phyloP scores from a whole-genome alignment of 139 green algal species.

The Haematococcus sp. region DNA sequence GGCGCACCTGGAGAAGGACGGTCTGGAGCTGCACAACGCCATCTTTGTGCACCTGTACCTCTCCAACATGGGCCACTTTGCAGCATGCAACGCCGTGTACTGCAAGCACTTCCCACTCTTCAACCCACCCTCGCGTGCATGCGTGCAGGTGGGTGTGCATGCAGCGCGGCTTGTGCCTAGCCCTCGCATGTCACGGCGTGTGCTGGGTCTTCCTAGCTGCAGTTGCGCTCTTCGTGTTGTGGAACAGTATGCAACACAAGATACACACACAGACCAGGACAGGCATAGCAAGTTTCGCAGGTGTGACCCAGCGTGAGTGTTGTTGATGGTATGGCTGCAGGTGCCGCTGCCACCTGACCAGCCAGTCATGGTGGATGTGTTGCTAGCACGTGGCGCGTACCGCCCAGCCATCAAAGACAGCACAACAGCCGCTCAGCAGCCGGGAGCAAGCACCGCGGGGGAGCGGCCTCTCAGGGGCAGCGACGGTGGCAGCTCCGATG shows the following conservation, averaged over 20 bases:
- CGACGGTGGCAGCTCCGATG: background rate
- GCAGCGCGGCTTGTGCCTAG: too few species aligned
- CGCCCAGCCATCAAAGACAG: background rate
- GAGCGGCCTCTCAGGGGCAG: background rate
- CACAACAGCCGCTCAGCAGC: background rate
- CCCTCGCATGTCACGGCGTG: background rate
- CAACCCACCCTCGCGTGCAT: constrained; percentile 79
- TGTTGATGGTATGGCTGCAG: constrained; percentile 27
- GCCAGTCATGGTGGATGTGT: constrained; percentile 50
- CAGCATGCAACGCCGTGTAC: constrained; percentile 82
- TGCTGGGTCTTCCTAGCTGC: background rate
- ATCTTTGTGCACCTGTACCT: constrained; percentile 90
- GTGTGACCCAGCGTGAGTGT: too few species aligned
- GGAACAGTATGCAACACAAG: background rate
- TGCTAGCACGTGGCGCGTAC: constrained; percentile 30
- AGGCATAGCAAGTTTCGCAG: too few species aligned
- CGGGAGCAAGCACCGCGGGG: too few species aligned
- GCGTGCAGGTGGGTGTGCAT: constrained; percentile 61
- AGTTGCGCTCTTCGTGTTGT: background rate
- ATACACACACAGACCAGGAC: too few species aligned
- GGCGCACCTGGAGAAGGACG: constrained; percentile 25
- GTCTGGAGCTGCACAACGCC: constrained; percentile 40
- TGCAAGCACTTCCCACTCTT: constrained; percentile 59
- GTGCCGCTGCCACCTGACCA: constrained; percentile 44
- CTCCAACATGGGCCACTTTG: constrained; percentile 88